Evolutionary conservation across 2,329 filamentous ascomycete species (phyloP).

Genomic region (Fusarium paranaense): DNA sequence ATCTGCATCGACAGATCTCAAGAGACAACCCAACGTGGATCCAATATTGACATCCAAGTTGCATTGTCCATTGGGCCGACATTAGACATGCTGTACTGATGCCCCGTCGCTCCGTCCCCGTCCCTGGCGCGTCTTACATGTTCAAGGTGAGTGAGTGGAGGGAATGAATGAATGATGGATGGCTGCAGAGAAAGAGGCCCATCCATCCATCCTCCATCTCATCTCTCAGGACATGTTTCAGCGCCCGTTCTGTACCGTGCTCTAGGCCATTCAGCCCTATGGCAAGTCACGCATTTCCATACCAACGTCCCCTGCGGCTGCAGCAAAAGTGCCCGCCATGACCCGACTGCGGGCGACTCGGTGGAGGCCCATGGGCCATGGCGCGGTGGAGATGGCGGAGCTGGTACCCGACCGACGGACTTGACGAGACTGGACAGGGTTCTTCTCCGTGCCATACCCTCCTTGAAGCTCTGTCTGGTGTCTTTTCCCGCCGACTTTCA

Average conservation of each 20-base stretch:
- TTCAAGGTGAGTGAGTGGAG: background rate
- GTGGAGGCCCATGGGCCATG: background rate
- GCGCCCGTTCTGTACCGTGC: background rate
- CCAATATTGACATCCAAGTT: background rate
- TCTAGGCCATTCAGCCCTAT: constrained; percentile 11
- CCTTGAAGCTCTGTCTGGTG: background rate
- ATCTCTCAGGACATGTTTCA: background rate
- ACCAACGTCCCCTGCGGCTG: background rate
- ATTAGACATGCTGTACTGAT: background rate
- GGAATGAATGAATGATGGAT: background rate
- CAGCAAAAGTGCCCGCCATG: background rate
- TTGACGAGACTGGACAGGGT: background rate
- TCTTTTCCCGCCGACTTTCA: background rate
- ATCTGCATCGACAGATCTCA: background rate
- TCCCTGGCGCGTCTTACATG: background rate
- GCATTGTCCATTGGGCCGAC: background rate
- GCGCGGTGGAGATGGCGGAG: background rate
- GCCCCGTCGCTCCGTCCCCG: background rate
- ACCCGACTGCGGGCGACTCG: background rate
- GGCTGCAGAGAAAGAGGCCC: background rate
- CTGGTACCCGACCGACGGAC: background rate
- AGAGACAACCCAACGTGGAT: background rate
- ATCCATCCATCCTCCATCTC: background rate
- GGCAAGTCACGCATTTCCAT: constrained; percentile 1
- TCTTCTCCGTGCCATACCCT: background rate